Conservation (phyloP, 2,329 filamentous ascomycete species). For the Aaosphaeria arxii region DNA sequence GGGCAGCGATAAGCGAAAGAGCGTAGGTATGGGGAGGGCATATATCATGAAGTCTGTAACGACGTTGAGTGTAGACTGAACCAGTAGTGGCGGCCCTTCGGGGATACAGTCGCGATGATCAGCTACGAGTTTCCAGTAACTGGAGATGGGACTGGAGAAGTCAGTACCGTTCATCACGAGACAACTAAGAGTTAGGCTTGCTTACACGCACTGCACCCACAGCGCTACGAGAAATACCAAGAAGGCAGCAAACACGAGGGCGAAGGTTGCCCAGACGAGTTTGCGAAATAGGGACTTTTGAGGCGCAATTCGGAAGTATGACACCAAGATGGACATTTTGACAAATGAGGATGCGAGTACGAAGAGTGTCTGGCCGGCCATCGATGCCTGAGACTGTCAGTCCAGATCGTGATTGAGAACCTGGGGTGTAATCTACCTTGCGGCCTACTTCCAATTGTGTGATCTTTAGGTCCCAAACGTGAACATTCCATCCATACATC, state of each 20-base stretch:
- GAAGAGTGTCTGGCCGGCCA: conserved; percentile 38
- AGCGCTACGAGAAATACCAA: conserved; percentile 35
- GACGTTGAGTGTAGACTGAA: conserved; percentile 43
- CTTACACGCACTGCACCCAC: conserved; percentile 38
- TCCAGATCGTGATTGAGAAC: conserved; percentile 12
- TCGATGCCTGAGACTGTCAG: conserved; percentile 31
- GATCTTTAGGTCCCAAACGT: conserved; percentile 34
- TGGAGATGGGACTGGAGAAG: conserved; percentile 39
- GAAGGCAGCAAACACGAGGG: conserved; percentile 32
- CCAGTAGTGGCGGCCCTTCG: conserved; percentile 44
- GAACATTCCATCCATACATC: conserved; percentile 37
- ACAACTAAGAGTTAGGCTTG: conserved; percentile 1
- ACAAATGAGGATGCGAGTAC: conserved; percentile 37
- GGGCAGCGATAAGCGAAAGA: conserved; percentile 45
- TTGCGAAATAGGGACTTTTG: conserved; percentile 37
- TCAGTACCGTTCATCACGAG: conserved; percentile 9
- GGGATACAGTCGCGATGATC: conserved; percentile 40
- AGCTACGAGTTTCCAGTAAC: conserved; percentile 44
- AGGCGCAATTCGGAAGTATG: conserved; percentile 40
- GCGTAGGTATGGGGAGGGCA: conserved; percentile 45
- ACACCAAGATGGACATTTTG: conserved; percentile 38
- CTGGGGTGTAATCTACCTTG: conserved; percentile 21
- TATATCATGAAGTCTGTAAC: conserved; percentile 47
- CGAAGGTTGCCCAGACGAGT: conserved; percentile 35
- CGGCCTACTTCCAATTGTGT: conserved; percentile 28